phyloP scores from a whole-genome alignment of 2,329 filamentous ascomycete genomes.

The Dothideomycetidae sp. region DNA sequence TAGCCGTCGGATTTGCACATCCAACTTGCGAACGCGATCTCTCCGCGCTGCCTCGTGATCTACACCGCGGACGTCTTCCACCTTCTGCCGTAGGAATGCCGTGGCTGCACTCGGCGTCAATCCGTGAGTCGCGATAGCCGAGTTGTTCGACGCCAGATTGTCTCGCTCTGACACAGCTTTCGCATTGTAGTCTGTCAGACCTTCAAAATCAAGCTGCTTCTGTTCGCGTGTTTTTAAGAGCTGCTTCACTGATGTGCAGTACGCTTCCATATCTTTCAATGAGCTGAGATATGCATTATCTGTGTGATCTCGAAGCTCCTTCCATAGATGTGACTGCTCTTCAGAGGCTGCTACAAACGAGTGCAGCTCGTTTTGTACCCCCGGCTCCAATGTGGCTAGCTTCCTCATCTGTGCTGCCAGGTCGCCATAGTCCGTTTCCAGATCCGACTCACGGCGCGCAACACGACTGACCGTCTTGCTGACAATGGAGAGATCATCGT shows the following conservation, averaged over 20 bases:
- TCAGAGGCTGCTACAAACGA: conserved; percentile 79
- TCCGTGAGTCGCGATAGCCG: conserved; percentile 30
- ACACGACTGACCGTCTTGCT: conserved; percentile 93
- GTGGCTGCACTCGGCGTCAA: conserved; percentile 49
- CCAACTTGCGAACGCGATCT: conserved; percentile 76
- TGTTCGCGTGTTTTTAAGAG: conserved; percentile 88
- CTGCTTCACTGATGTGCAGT: conserved; percentile 71
- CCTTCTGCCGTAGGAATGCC: conserved; percentile 80
- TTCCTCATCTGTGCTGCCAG: conserved; percentile 91
- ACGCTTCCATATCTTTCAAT: conserved; percentile 88
- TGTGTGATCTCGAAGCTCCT: conserved; percentile 72
- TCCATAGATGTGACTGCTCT: conserved; percentile 65
- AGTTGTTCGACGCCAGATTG: conserved; percentile 47
- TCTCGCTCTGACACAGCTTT: conserved; percentile 83
- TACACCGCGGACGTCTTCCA: conserved; percentile 91
- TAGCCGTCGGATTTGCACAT: conserved; percentile 82
- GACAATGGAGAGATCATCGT: conserved; percentile 82
- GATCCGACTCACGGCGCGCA: conserved; percentile 69
- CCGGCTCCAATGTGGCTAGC: conserved; percentile 76
- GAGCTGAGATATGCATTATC: conserved; percentile 92
- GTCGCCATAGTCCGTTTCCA: conserved; percentile 78
- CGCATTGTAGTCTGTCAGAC: conserved; percentile 85
- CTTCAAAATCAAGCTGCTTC: conserved; percentile 96
- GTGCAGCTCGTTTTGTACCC: conserved; percentile 66
- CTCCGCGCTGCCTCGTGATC: conserved; percentile 86